Evolutionary conservation across 1,139 yeast species (phyloP), one percentile per base, ranked within the genome.

Genomic region (Lodderomyces margitis): DNA sequence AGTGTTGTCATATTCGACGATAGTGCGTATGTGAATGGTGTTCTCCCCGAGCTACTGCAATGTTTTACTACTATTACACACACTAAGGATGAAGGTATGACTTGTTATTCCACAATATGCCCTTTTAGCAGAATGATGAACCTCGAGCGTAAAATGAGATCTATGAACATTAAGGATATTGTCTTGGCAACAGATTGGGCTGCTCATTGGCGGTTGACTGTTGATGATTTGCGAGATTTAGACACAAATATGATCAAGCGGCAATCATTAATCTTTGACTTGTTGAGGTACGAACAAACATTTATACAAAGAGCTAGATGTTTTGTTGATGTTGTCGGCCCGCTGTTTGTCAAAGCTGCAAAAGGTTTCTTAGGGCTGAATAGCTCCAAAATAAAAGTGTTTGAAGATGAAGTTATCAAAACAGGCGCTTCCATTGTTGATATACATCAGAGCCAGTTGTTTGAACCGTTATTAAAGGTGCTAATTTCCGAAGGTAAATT

Each of bases 261-360:
- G 31, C 96, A 88, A 57, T 83, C 87, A 40, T 80, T 83, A 39
- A 76, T 87, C 5, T 91, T 85, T 59, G 96, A 88, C 56, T 64
- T 87, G 37, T 77, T 88, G 27, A 72, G 83, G 43, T 78, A 82
- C 40, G 96, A 87, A 50, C 89, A 84, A 51, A 76, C 80, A n/a
- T 85, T 84, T 45, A 74, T 87, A 21, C 80, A 78, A 42, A 75
- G 88, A 54, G 83, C 91, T 2, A 71, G 74, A 48, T 79, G 86
- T 6, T 83, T 87, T 45, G 70, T 84, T 3, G 77, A 78, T 24
- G 45, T 56, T 10, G 76, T 69, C 5, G 75, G 69, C 0, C 78
- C 77, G 0, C 71, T 62, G 42, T 71, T 72, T 41, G 55, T 70
- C 20, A 64, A 51, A 70, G 81, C 51, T 63, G 81, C 67, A 68